Conservation (phyloP, 345 rosid genomes). For the Physaria fendleri region DNA sequence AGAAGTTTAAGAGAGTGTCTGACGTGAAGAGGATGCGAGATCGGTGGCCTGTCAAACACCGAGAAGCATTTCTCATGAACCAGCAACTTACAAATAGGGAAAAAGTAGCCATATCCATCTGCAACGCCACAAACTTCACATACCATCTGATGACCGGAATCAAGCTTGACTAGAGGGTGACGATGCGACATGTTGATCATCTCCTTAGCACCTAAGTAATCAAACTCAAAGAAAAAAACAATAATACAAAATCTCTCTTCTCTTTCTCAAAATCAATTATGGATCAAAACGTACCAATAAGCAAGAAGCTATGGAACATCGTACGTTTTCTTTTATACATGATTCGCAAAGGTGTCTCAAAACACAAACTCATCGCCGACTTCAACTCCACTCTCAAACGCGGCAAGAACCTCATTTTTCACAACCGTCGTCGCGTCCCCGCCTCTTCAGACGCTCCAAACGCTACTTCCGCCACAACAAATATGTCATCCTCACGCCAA, state of each 20-base stretch:
- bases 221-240: background rate
- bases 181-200: too few species aligned
- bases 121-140: too few species aligned
- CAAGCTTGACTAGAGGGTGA: too few species aligned
- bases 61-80: too few species aligned
- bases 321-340: slow-evolving; percentile 63
- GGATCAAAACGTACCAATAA: slow-evolving; percentile 46
- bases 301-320: slow-evolving; percentile 59
- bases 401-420: slow-evolving; percentile 71
- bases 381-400: slow-evolving; percentile 74
- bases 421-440: slow-evolving; percentile 29
- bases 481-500: too few species aligned
- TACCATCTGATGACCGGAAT: too few species aligned
- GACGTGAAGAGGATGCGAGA: too few species aligned
- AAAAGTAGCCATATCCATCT: too few species aligned
- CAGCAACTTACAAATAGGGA: too few species aligned
- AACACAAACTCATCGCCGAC: slow-evolving; percentile 57
- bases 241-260: background rate
- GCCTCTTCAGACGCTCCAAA: background rate
- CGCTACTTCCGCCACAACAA: slow-evolving; percentile 21
- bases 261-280: slow-evolving; percentile 12
- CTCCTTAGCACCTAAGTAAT: slow-evolving; percentile 32
- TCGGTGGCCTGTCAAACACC: too few species aligned
- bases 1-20: too few species aligned
- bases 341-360: slow-evolving; percentile 59